A percentile compares a stretch with the other conserved stretches of the same genome.
Conservation (phyloP, 2,329 filamentous ascomycete genomes). For the Aureobasidium melanogenum region DNA sequence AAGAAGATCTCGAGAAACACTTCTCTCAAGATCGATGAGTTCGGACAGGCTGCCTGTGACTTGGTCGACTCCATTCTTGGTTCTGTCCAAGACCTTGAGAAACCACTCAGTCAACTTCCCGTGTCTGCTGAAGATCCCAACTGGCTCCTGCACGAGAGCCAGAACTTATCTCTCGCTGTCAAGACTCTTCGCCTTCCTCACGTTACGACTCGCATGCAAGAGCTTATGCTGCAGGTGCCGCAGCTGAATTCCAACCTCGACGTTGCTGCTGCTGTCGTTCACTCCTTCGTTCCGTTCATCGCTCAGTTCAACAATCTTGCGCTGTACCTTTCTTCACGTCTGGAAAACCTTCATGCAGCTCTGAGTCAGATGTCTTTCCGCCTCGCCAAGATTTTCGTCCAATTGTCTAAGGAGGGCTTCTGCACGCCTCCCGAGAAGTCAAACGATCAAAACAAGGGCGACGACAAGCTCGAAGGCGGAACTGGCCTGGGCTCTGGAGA, state of each 20-base stretch:
- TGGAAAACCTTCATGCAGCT: constrained; percentile 57
- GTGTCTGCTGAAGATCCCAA: constrained; percentile 50
- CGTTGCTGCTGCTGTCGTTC: constrained; percentile 49
- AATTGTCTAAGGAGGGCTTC: constrained; percentile 78
- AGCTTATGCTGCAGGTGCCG: constrained; percentile 39
- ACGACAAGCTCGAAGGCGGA: constrained; percentile 77
- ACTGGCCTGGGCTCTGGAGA: constrained; percentile 93
- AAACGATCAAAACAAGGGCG: constrained; percentile 25
- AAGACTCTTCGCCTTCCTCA: constrained; percentile 51
- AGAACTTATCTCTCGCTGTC: constrained; percentile 42
- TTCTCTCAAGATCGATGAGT: constrained; percentile 25
- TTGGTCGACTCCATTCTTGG: constrained; percentile 71
- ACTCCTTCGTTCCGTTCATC: constrained; percentile 60
- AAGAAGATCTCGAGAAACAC: neutral
- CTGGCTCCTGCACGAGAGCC: constrained; percentile 51
- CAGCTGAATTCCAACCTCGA: constrained; percentile 33
- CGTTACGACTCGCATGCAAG: constrained; percentile 40
- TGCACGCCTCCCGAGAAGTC: constrained; percentile 80
- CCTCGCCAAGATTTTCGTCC: constrained; percentile 66
- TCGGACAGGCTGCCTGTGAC: constrained; percentile 52
- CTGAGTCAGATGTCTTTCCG: constrained; percentile 67
- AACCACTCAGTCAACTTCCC: constrained; percentile 46
- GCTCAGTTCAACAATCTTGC: constrained; percentile 61
- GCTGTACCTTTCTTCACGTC: constrained; percentile 48
- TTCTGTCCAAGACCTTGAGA: constrained; percentile 64